phyloP scores from a whole-genome alignment of 768 basidiomycete genomes.

The Clavulina sp. region DNA sequence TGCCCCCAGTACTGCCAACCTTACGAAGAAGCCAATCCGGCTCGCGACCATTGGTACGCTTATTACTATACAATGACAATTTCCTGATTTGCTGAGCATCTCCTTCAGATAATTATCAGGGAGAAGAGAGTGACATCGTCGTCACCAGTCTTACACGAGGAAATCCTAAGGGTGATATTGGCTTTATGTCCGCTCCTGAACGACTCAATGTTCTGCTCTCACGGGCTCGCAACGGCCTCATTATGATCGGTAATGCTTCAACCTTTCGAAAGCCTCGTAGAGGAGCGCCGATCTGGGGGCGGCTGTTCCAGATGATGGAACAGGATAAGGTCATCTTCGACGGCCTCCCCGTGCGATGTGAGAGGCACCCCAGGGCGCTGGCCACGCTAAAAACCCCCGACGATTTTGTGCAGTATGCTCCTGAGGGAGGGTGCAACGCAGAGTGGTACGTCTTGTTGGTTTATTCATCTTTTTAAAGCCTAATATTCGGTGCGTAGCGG shows the following conservation, averaged over 20 bases:
- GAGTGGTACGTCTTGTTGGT: conserved; percentile 31
- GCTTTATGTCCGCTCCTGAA: conserved; percentile 55
- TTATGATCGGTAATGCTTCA: conserved; percentile 44
- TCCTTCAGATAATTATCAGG: conserved; percentile 51
- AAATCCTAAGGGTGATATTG: conserved; percentile 37
- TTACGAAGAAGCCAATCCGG: conserved; percentile 30
- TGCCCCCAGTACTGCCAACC: conserved; percentile 22
- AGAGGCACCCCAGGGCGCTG: conserved; percentile 31
- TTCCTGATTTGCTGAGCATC: neutral
- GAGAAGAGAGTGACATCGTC: conserved; percentile 57
- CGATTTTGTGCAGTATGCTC: conserved; percentile 35
- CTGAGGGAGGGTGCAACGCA: conserved; percentile 44
- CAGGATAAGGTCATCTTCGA: conserved; percentile 31
- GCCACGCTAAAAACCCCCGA: conserved; percentile 24
- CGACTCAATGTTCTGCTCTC: conserved; percentile 56
- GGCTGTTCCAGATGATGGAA: conserved; percentile 30
- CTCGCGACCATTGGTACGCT: conserved; percentile 46
- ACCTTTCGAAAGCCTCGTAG: conserved; percentile 39
- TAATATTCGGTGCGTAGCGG: conserved; percentile 23
- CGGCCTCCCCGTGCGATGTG: conserved; percentile 43
- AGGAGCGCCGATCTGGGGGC: conserved; percentile 34
- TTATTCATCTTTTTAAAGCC: neutral
- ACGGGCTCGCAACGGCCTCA: conserved; percentile 43
- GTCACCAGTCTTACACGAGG: conserved; percentile 43
- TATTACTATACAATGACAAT: neutral